A percentile compares a stretch with the other conserved stretches of the same genome.
phyloP scores from a whole-genome alignment of 805 yeast species.

The Cyberlindnera sargentensis region DNA sequence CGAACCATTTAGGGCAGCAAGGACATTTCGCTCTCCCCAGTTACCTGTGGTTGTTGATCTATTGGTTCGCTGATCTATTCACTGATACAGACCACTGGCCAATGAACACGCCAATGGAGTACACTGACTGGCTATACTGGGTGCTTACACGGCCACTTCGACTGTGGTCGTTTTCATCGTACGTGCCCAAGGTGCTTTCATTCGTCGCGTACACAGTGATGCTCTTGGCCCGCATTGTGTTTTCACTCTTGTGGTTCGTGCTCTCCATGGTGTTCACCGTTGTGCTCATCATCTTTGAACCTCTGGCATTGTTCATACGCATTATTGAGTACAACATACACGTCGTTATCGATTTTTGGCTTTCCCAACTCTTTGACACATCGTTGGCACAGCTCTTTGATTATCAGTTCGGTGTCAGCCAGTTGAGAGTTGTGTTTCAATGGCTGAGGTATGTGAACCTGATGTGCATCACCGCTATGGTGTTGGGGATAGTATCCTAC shows the following conservation, averaged over 20 bases:
- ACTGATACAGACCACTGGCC: too few relatives aligned
- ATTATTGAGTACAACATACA: constrained; percentile 18
- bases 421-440: constrained; percentile 15
- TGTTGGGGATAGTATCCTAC: constrained; percentile 18
- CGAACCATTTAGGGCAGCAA: too few relatives aligned
- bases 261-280: neutral
- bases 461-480: constrained; percentile 15
- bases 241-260: neutral
- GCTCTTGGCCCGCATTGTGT: neutral
- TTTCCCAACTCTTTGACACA: constrained; percentile 12
- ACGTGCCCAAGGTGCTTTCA: too few relatives aligned
- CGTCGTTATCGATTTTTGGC: constrained; percentile 14
- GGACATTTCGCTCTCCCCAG: too few relatives aligned
- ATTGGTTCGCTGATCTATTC: too few relatives aligned
- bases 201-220: too few relatives aligned
- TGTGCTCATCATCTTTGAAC: constrained; percentile 13
- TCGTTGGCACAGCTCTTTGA: constrained; percentile 11
- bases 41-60: too few relatives aligned
- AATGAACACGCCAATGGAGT: too few relatives aligned
- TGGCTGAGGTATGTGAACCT: constrained; percentile 20
- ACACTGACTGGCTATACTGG: too few relatives aligned
- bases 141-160: too few relatives aligned
- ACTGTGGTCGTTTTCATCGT: too few relatives aligned
- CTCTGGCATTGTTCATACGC: constrained; percentile 11
- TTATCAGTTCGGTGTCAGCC: constrained; percentile 12